phyloP scores from a whole-genome alignment of 2,329 filamentous ascomycete species.

The Didymella exigua region DNA sequence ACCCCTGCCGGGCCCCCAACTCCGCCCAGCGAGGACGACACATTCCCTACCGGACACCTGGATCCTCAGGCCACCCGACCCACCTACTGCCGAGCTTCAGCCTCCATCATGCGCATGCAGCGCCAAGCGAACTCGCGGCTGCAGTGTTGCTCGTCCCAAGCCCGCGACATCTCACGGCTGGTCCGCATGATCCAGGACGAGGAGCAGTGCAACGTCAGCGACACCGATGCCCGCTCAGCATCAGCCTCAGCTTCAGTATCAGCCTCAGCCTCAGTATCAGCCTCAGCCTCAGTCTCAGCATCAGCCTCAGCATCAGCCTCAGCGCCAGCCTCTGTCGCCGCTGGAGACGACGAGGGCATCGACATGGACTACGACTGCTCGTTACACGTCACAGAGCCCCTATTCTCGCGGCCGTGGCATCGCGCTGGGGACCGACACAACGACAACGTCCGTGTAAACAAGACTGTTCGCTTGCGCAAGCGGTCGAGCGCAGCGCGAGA shows the following conservation, averaged over 20 bases:
- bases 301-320: slow-evolving; percentile 5
- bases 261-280: too few species aligned
- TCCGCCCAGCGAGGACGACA: slow-evolving; percentile 32
- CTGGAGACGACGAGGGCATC: slow-evolving; percentile 42
- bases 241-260: too few species aligned
- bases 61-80: slow-evolving; percentile 20
- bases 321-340: slow-evolving; percentile 1
- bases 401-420: slow-evolving; percentile 31
- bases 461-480: slow-evolving; percentile 43
- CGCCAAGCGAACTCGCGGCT: slow-evolving; percentile 50
- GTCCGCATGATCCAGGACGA: slow-evolving; percentile 51
- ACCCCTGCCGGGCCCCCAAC: slow-evolving; percentile 28
- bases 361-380: slow-evolving; percentile 38
- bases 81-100: slow-evolving; percentile 41
- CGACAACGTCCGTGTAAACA: slow-evolving; percentile 35
- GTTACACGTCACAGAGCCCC: slow-evolving; percentile 18
- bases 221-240: slow-evolving; percentile 13
- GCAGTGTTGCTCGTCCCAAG: slow-evolving; percentile 49
- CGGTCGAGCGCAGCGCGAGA: slow-evolving; percentile 19
- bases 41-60: slow-evolving; percentile 20
- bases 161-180: slow-evolving; percentile 50
- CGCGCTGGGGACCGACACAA: slow-evolving; percentile 35
- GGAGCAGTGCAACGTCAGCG: slow-evolving; percentile 50
- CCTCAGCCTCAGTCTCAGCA: too few species aligned
- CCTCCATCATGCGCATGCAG: slow-evolving; percentile 47